Percentiles rank a stretch among this genome's conserved stretches.
Conservation (phyloP, 139 green algal genomes). For the Chlamydomonas incerta region DNA sequence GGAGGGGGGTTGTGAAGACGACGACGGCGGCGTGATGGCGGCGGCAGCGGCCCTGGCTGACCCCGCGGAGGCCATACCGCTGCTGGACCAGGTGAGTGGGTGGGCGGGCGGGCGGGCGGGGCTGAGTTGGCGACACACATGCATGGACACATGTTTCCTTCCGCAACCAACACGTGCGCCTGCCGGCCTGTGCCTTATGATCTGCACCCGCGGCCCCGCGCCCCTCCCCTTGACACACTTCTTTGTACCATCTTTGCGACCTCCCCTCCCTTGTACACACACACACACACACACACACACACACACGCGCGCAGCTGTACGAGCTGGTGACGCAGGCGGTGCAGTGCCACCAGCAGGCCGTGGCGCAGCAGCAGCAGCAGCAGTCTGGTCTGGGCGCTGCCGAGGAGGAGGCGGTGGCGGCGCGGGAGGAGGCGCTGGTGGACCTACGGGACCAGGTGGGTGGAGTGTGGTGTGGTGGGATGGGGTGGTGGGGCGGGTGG, state of each 20-base stretch:
- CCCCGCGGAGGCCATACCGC: not conserved
- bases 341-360: constrained; percentile 27
- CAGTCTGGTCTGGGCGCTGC: not conserved
- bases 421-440: constrained; percentile 34
- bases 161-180: too few species aligned
- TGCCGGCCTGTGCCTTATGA: too few species aligned
- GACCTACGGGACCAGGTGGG: constrained; percentile 27
- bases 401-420: not conserved
- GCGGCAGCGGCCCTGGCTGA: not conserved
- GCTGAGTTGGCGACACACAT: too few species aligned
- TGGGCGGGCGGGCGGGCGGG: too few species aligned
- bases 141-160: too few species aligned
- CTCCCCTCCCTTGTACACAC: too few species aligned
- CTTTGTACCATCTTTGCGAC: too few species aligned
- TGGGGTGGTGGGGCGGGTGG: not conserved
- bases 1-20: not conserved
- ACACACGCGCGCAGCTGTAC: constrained; percentile 8
- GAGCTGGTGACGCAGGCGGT: constrained; percentile 35
- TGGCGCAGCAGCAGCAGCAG: not conserved
- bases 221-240: too few species aligned
- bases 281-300: too few species aligned
- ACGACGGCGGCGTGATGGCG: not conserved
- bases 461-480: not conserved
- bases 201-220: too few species aligned
- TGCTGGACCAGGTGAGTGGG: constrained; percentile 34